Evolutionary conservation across 1,284 basidiomycete species (phyloP), one percentile per base, ranked within the genome.

Genomic region (Papiliotrema terrestris): DNA sequence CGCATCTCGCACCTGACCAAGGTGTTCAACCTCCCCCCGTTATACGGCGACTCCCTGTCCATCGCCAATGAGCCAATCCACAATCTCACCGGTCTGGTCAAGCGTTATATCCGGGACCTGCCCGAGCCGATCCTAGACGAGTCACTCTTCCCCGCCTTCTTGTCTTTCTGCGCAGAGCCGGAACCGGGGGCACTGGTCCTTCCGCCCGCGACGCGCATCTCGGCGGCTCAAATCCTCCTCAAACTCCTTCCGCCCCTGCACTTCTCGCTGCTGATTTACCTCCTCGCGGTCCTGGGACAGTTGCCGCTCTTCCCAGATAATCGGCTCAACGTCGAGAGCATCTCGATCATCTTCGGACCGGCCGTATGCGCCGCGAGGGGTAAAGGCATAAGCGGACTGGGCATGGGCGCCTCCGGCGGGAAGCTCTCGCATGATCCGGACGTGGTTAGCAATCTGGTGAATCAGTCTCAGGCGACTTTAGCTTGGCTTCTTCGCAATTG

Each of bases 281-380:
- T 76, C 23, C 58, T 74, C 50, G 74, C 75, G 2, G 75, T 77
- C 54, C 63, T 78, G 32, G 73, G 69, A 22, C 73, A 77, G 53
- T 57, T 76, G 5, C 74, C 74, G 11, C 65, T 75, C 2, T 72
- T 72, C 59, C 62, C 65, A 3, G 65, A 71, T 29, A 77, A 77
- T 54, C 58, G 69, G 15, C 58, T 76, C 14, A 67, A 71, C 20
- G 60, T 71, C 43, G 67, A 68, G 23, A 54, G 56, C n/a, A 68
- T 78, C 20, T 69, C 73, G 1, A 67, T 66, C 55, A 71, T 78
- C 46, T 77, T 75, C 48, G 75, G 73, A 8, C 62, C 67, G 0
- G 62, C 66, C 2, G 55, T 75, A 25, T 67, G 72, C 44, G 65
- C 67, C 15, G 61, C 68, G 11, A 59, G 73, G 48, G 60, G 61